phyloP scores from a whole-genome alignment of 2,329 filamentous ascomycete species.

The Exophiala aquamarina region DNA sequence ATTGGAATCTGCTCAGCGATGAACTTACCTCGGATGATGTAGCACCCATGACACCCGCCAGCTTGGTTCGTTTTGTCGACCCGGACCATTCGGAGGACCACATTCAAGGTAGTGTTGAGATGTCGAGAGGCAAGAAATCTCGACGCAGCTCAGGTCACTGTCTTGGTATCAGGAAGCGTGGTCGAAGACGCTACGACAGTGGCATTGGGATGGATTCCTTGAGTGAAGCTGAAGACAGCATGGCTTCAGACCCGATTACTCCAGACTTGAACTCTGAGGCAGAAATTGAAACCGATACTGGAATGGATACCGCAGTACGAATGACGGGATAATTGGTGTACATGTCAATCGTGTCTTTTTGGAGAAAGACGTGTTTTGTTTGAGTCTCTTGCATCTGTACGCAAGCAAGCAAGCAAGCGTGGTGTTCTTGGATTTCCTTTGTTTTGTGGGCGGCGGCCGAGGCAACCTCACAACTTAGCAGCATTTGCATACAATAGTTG shows the following conservation, averaged over 20 bases:
- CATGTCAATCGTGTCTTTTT: too few relatives aligned
- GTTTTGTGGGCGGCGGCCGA: too few relatives aligned
- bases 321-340: neutral
- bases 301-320: conserved; percentile 1
- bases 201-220: conserved; percentile 38
- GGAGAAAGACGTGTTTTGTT: too few relatives aligned
- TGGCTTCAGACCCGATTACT: conserved; percentile 22
- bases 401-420: too few relatives aligned
- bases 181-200: conserved; percentile 36
- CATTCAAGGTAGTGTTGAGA: conserved; percentile 23
- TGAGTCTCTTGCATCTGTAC: too few relatives aligned
- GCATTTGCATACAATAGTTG: too few relatives aligned
- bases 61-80: conserved; percentile 42
- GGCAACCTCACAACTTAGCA: too few relatives aligned
- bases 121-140: conserved; percentile 21
- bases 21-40: conserved; percentile 34
- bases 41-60: conserved; percentile 45
- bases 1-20: conserved; percentile 39
- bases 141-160: conserved; percentile 8
- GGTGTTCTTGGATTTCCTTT: too few relatives aligned
- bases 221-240: conserved; percentile 32
- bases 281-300: conserved; percentile 12
- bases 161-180: conserved; percentile 14
- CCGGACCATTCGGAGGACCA: conserved; percentile 29
- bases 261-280: conserved; percentile 25